Evolutionary conservation across 164 flowering plant genomes (phyloP).

Genomic region (Sedum album): DNA sequence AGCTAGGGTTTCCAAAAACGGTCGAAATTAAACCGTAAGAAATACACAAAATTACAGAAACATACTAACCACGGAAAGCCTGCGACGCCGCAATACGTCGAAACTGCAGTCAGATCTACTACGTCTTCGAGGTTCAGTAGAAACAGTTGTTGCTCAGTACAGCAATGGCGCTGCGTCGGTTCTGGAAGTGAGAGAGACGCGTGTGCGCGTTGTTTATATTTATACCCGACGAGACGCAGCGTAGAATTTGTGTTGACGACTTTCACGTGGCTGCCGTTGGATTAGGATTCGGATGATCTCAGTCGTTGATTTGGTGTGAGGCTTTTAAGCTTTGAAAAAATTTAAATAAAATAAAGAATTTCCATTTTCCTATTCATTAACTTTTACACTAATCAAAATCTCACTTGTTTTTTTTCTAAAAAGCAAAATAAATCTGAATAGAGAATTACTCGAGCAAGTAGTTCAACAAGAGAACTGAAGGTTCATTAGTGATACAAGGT

Average conservation of each 20-base stretch:
- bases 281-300: not conserved
- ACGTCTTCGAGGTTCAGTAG: not conserved
- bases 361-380: too few species aligned
- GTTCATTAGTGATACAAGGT: too few species aligned
- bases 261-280: not conserved
- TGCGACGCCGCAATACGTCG: not conserved
- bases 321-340: too few species aligned
- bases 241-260: slow-evolving; percentile 1
- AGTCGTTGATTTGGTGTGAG: not conserved
- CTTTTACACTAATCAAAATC: too few species aligned
- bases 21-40: not conserved
- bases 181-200: not conserved
- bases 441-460: too few species aligned
- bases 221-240: not conserved
- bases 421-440: too few species aligned
- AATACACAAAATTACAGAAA: not conserved
- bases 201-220: not conserved
- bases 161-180: too few species aligned
- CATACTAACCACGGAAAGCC: not conserved
- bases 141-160: too few species aligned
- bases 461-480: too few species aligned
- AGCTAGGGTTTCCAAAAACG: not conserved
- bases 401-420: too few species aligned
- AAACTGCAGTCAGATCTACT: not conserved
- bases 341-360: too few species aligned